Evolutionary conservation across 2,329 filamentous ascomycete genomes (phyloP).

Genomic region (Aspergillus sp.): DNA sequence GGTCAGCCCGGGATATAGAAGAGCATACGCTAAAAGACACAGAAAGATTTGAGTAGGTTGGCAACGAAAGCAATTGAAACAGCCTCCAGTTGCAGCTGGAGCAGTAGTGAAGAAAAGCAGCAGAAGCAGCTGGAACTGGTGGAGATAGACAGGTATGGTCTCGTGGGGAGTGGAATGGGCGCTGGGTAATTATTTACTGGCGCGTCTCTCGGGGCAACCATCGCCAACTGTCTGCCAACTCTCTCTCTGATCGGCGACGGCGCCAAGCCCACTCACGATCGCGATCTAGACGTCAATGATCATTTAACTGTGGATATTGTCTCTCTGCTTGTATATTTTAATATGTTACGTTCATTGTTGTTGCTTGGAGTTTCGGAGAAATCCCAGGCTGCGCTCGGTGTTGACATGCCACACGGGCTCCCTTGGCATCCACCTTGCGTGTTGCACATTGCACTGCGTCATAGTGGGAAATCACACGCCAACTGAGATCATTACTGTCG

Average conservation of each 20-base stretch:
- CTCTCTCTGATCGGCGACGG: no score
- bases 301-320: not conserved
- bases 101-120: slow-evolving; percentile 14
- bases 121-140: slow-evolving; percentile 20
- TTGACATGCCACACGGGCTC: no score
- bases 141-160: slow-evolving; percentile 22
- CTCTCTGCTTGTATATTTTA: not conserved
- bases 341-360: not conserved
- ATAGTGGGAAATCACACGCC: no score
- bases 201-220: slow-evolving; percentile 32
- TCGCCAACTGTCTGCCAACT: not conserved
- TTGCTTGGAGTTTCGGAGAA: not conserved
- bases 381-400: not conserved
- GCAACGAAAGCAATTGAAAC: slow-evolving; percentile 7
- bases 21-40: not conserved
- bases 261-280: not conserved
- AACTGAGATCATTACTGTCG: no score
- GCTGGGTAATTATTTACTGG: slow-evolving; percentile 26
- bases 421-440: not conserved
- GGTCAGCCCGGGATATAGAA: slow-evolving; percentile 9
- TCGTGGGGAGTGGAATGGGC: slow-evolving; percentile 17
- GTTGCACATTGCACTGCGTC: not conserved
- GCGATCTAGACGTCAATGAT: not conserved
- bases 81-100: slow-evolving; percentile 10
- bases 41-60: not conserved